Evolutionary conservation across 495 filamentous ascomycete genomes (phyloP).

Genomic region (Aspergillus bertholletiae): DNA sequence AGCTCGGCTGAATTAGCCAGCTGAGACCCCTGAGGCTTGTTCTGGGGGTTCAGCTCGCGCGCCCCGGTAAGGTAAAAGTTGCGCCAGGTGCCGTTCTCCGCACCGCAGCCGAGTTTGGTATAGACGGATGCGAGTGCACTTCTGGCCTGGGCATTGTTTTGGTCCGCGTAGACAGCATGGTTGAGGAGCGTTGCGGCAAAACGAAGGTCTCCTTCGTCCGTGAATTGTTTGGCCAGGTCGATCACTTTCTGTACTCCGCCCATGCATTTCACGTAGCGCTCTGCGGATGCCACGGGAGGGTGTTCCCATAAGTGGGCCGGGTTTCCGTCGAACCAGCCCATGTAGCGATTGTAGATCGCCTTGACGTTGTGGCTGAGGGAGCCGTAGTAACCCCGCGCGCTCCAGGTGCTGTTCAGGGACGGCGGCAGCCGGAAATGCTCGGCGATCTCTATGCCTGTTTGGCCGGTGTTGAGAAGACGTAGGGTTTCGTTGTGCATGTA

Average conservation of each 20-base stretch:
- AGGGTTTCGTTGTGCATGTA: slow-evolving; percentile 34
- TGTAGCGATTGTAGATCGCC: slow-evolving; percentile 33
- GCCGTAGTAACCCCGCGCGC: slow-evolving; percentile 30
- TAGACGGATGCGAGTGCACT: slow-evolving; percentile 17
- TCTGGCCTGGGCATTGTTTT: slow-evolving; percentile 7
- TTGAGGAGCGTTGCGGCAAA: slow-evolving; percentile 23
- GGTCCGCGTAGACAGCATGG: slow-evolving; percentile 20
- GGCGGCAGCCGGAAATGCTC: slow-evolving; percentile 24
- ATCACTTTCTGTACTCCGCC: slow-evolving; percentile 8
- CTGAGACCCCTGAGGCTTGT: neutral
- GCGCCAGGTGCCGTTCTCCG: slow-evolving; percentile 26
- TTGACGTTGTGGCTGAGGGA: slow-evolving; percentile 36
- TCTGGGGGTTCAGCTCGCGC: slow-evolving; percentile 5
- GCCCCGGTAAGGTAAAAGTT: slow-evolving; percentile 24
- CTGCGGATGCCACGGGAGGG: slow-evolving; percentile 20
- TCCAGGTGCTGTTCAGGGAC: slow-evolving; percentile 17
- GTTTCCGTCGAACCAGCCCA: slow-evolving; percentile 33
- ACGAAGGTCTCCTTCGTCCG: slow-evolving; percentile 16
- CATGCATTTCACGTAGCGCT: slow-evolving; percentile 23
- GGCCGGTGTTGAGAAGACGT: slow-evolving; percentile 23
- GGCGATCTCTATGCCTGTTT: slow-evolving; percentile 28
- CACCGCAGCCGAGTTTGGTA: slow-evolving; percentile 23
- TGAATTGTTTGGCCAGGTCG: too few relatives aligned
- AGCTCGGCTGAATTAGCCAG: neutral
- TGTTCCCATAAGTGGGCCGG: slow-evolving; percentile 31